Evolutionary conservation across 805 yeast species (phyloP).

Genomic region (Scheffersomyces lignosus): DNA sequence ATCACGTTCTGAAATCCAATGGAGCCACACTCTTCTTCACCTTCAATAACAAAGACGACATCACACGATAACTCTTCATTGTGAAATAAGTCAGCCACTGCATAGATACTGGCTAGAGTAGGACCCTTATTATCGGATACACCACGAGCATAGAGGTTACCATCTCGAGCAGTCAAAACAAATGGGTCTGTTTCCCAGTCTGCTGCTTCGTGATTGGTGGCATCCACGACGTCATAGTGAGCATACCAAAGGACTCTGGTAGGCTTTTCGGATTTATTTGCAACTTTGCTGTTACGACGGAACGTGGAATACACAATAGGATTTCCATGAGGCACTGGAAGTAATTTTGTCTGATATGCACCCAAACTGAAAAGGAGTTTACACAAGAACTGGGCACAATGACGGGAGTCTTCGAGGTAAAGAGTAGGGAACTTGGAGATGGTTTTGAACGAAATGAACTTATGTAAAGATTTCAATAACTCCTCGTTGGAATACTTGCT

Average conservation of each 20-base stretch:
- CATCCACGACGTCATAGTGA: constrained; percentile 93
- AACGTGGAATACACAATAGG: constrained; percentile 84
- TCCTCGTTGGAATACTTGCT: constrained; percentile 51
- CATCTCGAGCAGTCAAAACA: constrained; percentile 70
- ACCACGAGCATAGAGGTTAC: constrained; percentile 88
- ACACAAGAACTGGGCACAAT: constrained; percentile 77
- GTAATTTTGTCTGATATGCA: constrained; percentile 60
- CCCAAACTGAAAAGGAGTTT: constrained; percentile 67
- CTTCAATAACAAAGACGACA: constrained; percentile 83
- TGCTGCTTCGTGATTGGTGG: constrained; percentile 50
- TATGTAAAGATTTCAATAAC: constrained; percentile 60
- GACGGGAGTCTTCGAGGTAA: constrained; percentile 75
- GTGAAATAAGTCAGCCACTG: constrained; percentile 71
- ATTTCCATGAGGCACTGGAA: constrained; percentile 77
- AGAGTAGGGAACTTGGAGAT: constrained; percentile 72
- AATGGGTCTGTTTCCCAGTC: constrained; percentile 82
- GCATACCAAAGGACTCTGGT: constrained; percentile 81
- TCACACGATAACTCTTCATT: constrained; percentile 59
- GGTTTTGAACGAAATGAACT: constrained; percentile 68
- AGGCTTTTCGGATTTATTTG: constrained; percentile 7
- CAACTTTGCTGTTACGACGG: constrained; percentile 36
- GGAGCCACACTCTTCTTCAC: constrained; percentile 95
- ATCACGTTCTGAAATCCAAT: constrained; percentile 77
- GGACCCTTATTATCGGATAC: constrained; percentile 97
- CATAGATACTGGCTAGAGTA: constrained; percentile 77